Conservation (phyloP, 2,329 filamentous ascomycete species). For the Amylocarpus encephaloides region DNA sequence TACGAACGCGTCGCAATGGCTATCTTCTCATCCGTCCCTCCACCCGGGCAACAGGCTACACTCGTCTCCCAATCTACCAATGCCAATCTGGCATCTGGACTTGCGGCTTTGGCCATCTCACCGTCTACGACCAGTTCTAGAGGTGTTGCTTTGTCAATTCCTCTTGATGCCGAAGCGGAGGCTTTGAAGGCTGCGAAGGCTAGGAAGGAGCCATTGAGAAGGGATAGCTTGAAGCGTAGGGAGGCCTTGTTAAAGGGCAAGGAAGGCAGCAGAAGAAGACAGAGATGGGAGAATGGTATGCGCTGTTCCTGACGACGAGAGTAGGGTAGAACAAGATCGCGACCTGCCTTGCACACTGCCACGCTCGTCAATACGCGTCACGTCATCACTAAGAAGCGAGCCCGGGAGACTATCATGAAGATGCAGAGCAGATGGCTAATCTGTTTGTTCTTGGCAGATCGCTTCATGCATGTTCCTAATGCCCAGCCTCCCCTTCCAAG, state of each 20-base stretch:
- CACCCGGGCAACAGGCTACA: conserved; percentile 36
- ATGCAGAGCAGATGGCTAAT: neutral
- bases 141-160: conserved; percentile 63
- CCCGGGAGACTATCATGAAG: neutral
- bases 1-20: conserved; percentile 37
- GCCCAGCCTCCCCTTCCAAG: conserved; percentile 71
- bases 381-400: neutral
- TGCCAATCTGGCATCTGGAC: conserved; percentile 50
- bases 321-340: too few relatives aligned
- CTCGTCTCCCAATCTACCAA: conserved; percentile 27
- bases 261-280: conserved; percentile 77
- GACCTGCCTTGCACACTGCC: too few relatives aligned
- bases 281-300: conserved; percentile 92
- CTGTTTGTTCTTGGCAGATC: conserved; percentile 50
- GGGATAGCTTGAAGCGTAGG: conserved; percentile 49
- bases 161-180: conserved; percentile 55
- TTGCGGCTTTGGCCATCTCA: conserved; percentile 49
- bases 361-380: neutral
- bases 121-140: conserved; percentile 49
- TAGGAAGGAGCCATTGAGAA: conserved; percentile 21
- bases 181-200: conserved; percentile 15
- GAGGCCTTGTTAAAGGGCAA: conserved; percentile 69
- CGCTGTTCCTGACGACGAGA: neutral
- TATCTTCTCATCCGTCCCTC: conserved; percentile 48
- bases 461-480: conserved; percentile 78